Conservation (phyloP, 495 filamentous ascomycete genomes). For the Xylona heveae region DNA sequence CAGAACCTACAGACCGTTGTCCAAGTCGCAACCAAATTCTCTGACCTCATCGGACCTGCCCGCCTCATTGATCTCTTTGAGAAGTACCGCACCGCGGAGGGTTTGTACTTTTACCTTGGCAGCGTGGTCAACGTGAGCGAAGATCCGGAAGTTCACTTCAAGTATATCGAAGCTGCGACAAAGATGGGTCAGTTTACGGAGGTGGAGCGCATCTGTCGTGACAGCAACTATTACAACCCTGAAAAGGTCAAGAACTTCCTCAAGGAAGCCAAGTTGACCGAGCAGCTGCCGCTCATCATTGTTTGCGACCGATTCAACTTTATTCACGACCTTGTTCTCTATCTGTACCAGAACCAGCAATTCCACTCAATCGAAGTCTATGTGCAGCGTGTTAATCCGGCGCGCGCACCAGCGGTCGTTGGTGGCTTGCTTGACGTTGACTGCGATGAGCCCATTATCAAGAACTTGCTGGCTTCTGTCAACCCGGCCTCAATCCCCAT, state of each 20-base stretch:
- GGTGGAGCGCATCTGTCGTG: slow-evolving; percentile 90
- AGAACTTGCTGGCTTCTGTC: slow-evolving; percentile 74
- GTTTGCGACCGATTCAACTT: slow-evolving; percentile 98
- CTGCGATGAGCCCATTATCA: slow-evolving; percentile 91
- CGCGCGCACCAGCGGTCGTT: slow-evolving; percentile 82
- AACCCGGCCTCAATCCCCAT: slow-evolving; percentile 76
- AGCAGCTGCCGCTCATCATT: slow-evolving; percentile 92
- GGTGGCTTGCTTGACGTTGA: slow-evolving; percentile 94
- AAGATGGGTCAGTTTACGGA: slow-evolving; percentile 79
- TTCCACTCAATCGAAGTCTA: slow-evolving; percentile 99
- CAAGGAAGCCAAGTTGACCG: slow-evolving; percentile 80
- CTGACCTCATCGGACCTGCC: slow-evolving; percentile 80
- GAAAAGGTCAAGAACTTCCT: slow-evolving; percentile 99
- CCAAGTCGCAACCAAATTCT: slow-evolving; percentile 92
- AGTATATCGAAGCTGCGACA: slow-evolving; percentile 96
- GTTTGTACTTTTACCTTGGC: slow-evolving; percentile 93
- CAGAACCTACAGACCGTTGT: slow-evolving; percentile 90
- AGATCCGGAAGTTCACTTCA: slow-evolving; percentile 91
- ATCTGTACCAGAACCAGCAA: slow-evolving; percentile 97
- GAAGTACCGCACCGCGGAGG: slow-evolving; percentile 90
- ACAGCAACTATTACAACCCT: slow-evolving; percentile 84
- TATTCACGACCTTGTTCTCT: slow-evolving; percentile 88
- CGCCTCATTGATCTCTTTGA: slow-evolving; percentile 85
- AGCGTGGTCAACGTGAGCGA: slow-evolving; percentile 95
- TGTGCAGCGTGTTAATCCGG: slow-evolving; percentile 94